Conservation (phyloP, 345 rosid genomes). For the Salix brachista region DNA sequence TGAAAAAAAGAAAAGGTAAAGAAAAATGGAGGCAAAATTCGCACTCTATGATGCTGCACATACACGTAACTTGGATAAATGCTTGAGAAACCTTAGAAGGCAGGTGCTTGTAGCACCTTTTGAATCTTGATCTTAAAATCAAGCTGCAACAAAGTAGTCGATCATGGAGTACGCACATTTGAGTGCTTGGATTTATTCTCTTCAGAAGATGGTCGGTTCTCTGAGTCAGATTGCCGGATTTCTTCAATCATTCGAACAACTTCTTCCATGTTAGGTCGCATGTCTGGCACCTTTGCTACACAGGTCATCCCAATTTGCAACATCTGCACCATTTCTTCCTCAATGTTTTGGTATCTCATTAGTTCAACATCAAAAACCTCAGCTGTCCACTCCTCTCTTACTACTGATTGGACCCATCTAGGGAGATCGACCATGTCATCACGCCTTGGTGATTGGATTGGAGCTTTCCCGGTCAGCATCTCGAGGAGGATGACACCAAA, state of each 20-base stretch:
- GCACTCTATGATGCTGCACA: constrained; percentile 13
- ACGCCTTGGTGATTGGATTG: constrained; percentile 59
- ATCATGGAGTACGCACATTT: constrained; percentile 66
- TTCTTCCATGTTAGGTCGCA: constrained; percentile 70
- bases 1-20: not conserved
- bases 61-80: not conserved
- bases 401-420: constrained; percentile 88
- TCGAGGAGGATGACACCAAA: constrained; percentile 79
- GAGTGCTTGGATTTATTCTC: constrained; percentile 75
- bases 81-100: not conserved
- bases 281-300: constrained; percentile 55
- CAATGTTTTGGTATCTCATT: constrained; percentile 68
- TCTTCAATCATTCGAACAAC: constrained; percentile 87
- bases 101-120: not conserved
- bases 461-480: constrained; percentile 77
- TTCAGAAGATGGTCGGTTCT: constrained; percentile 75
- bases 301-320: constrained; percentile 77
- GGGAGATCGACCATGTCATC: constrained; percentile 82
- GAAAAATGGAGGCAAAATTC: constrained; percentile 11
- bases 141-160: constrained; percentile 2
- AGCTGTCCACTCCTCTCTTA: constrained; percentile 87
- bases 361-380: constrained; percentile 82
- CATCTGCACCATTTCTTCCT: constrained; percentile 86
- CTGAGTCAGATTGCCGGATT: constrained; percentile 65
- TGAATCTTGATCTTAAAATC: constrained; percentile 2